Evolutionary conservation across 2,329 filamentous ascomycete species (phyloP).

Genomic region (Beauveria bassiana): DNA sequence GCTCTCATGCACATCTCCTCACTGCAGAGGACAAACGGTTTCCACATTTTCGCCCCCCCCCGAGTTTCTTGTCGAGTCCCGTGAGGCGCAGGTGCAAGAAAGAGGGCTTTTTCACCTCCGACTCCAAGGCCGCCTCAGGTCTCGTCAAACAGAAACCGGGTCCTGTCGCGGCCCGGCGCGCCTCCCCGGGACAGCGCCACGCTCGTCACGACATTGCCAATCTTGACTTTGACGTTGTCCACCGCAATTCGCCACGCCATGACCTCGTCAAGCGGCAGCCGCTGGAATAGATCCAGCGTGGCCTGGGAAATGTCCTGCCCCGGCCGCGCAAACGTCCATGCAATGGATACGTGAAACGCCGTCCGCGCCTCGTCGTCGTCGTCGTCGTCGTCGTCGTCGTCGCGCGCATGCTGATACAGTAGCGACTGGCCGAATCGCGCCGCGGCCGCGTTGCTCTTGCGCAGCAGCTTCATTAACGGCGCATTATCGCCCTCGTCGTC

Average conservation of each 20-base stretch:
- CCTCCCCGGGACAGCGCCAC: conserved; percentile 27
- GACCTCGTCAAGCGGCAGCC: conserved; percentile 23
- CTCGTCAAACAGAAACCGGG: conserved; percentile 13
- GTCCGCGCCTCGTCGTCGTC: conserved; percentile 17
- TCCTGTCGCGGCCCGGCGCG: neutral
- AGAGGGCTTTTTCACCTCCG: neutral
- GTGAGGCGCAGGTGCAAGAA: neutral
- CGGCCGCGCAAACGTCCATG: conserved; percentile 63
- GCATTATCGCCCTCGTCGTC: conserved; percentile 30
- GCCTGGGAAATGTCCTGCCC: conserved; percentile 28
- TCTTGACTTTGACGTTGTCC: conserved; percentile 61
- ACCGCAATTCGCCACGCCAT: conserved; percentile 43
- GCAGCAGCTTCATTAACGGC: conserved; percentile 55
- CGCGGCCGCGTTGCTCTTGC: conserved; percentile 57
- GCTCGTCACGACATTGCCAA: conserved; percentile 60
- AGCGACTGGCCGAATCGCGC: conserved; percentile 55
- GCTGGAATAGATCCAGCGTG: conserved; percentile 19
- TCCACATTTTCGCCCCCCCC: neutral
- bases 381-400: conserved; percentile 1
- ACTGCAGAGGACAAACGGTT: neutral
- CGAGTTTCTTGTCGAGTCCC: neutral
- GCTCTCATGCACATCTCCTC: neutral
- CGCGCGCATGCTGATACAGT: conserved; percentile 48
- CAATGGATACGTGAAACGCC: conserved; percentile 83
- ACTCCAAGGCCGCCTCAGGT: neutral